These are phyloP conservation scores for Vigna angularis DNA, from an alignment of 306 rosid genomes.

Conservation along the genomic window DNA sequence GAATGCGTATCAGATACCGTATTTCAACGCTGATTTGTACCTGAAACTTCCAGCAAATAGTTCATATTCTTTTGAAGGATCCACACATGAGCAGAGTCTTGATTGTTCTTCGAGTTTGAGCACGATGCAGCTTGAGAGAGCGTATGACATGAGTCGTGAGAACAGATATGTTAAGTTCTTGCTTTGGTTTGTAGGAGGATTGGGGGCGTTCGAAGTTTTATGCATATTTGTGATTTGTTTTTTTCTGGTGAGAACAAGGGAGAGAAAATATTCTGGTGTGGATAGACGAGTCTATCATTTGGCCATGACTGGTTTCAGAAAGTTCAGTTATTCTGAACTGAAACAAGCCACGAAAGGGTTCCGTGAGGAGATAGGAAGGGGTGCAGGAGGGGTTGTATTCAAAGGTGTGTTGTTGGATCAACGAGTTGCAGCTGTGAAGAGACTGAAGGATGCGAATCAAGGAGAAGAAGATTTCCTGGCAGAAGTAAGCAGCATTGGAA, in stretches of 20 bases:
- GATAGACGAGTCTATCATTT: conserved; percentile 42
- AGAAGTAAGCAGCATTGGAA: conserved; percentile 65
- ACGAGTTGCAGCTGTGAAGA: conserved; percentile 60
- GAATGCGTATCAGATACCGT: conserved; percentile 51
- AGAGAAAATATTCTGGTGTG: neutral
- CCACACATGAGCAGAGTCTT: conserved; percentile 7
- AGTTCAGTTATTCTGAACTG: conserved; percentile 56
- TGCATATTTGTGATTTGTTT: conserved; percentile 50
- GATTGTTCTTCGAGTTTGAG: conserved; percentile 29
- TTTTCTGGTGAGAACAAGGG: conserved; percentile 29
- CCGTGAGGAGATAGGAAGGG: conserved; percentile 65
- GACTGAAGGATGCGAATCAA: conserved; percentile 51
- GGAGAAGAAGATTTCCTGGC: conserved; percentile 70
- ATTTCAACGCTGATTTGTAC: conserved; percentile 50
- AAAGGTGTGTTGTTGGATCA: conserved; percentile 52
- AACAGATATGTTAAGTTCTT: conserved; percentile 41
- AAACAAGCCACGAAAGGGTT: conserved; percentile 60
- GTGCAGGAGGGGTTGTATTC: conserved; percentile 62
- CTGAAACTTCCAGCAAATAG: conserved; percentile 49
- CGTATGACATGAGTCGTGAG: conserved; percentile 16
- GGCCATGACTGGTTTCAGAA: conserved; percentile 55
- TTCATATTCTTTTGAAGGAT: neutral
- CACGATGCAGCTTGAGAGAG: conserved; percentile 22
- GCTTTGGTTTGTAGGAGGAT: conserved; percentile 52
- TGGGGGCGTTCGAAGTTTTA: conserved; percentile 58